Base-by-base conservation (phyloP, 176 grass and related monocot species). In the Poa pratensis region DNA sequence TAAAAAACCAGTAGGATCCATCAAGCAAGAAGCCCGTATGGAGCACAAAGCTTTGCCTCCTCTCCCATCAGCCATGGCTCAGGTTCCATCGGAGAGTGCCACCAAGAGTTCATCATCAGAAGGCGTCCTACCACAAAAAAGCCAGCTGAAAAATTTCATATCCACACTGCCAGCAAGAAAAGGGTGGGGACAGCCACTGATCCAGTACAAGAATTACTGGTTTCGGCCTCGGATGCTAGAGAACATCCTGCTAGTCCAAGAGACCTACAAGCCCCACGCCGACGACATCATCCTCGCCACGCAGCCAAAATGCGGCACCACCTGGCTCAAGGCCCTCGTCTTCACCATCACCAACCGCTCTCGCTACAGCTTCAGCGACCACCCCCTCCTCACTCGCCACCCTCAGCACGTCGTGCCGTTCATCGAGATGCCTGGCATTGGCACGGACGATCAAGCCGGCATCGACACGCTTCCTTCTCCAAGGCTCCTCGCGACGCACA, bases 211-310 rank as follows among this genome's bases (percentile, higher is more conserved):
- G 18, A 35, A 24, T 9, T 81, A 80, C 23, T 80, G 59, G 77
- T 48, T 80, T 16, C 17, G 16, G 16, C 59, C 24, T 0, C 16
- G 5, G 2, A 2, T 50, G 0, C 2, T 65, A 0, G 42, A 50
- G 24, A 13, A n/a, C 2, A 80, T 80, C 77, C 2, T 80, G 24
- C 2, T 8, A 2, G 24, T 49, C 10, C 43, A 30, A 2, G 6
- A 34, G 0, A 15, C 7, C 14, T 70, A 34, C 65, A 82, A 27
- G 0, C 48, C 65, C 3, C n/a, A 8, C 2, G 1, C 0, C 1
- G 32, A 70, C 2, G 65, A 82, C 34, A 42, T 70, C 32, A 42
- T 82, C 34, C 49, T 82, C 20, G 64, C 32, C 7, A 82, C 64
- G 0, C 13, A 82, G 4, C 78, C 79, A 3, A 82, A 82, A 12